These are phyloP conservation scores for Kwoniella sp. DNA, from an alignment of 768 basidiomycete species.

Conservation along the genomic window DNA sequence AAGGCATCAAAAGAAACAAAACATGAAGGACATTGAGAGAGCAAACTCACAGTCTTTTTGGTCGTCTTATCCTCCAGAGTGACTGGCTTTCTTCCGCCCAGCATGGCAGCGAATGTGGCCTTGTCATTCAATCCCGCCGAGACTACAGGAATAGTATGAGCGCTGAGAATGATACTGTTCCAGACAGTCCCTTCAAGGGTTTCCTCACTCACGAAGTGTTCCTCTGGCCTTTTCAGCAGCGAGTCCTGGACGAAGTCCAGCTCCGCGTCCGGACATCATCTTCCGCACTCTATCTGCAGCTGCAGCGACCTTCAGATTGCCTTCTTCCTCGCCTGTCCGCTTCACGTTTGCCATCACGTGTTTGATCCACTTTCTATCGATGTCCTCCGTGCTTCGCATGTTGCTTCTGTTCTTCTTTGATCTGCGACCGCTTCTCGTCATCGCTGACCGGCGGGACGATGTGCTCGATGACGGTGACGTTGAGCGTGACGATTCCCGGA, in stretches of 20 bases:
- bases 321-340: not conserved
- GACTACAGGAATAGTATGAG: not conserved
- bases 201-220: not conserved
- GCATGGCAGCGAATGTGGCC: not conserved
- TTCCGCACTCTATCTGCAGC: constrained; percentile 1
- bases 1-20: too few species aligned
- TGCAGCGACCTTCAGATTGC: not conserved
- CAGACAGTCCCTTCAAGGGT: too few species aligned
- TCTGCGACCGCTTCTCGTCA: not conserved
- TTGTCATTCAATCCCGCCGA: not conserved
- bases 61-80: constrained; percentile 10
- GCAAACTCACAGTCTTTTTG: not conserved
- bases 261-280: not conserved
- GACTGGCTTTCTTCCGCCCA: not conserved
- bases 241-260: not conserved
- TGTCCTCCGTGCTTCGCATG: not conserved
- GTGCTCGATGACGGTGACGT: not conserved
- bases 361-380: not conserved
- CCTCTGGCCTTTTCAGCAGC: not conserved
- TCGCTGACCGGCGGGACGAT: not conserved
- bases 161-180: too few species aligned
- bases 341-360: not conserved
- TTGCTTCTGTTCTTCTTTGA: constrained; percentile 10
- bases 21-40: too few species aligned
- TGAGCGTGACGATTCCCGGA: not conserved